Evolutionary conservation across 805 yeast species (phyloP).

Genomic region (Grigorovia yakushimaensis): DNA sequence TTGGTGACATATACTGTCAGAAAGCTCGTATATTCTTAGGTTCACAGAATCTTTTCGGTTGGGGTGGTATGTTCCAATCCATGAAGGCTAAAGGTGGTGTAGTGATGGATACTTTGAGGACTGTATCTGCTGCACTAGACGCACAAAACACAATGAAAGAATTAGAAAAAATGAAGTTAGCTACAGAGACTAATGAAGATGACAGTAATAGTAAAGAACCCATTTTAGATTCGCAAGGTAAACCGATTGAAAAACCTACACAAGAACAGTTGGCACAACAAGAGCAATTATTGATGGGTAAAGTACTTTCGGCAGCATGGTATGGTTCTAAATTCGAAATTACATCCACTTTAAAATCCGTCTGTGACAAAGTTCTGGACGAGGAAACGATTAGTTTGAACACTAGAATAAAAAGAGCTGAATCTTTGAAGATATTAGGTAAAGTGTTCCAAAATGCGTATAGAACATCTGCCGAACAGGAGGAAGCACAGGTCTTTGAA

Average conservation of each 20-base stretch:
- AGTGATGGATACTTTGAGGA: conserved; percentile 59
- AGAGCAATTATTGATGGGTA: conserved; percentile 69
- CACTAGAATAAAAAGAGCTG: conserved; percentile 50
- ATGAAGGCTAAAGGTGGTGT: conserved; percentile 67
- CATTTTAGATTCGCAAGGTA: conserved; percentile 38
- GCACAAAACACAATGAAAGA: conserved; percentile 75
- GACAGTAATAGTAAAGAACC: conserved; percentile 18
- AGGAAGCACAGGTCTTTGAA: conserved; percentile 70
- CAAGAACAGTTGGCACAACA: conserved; percentile 57
- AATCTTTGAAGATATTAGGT: conserved; percentile 51
- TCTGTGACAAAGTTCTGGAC: conserved; percentile 54
- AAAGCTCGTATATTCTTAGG: conserved; percentile 58
- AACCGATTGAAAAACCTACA: conserved; percentile 48
- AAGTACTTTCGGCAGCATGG: conserved; percentile 79
- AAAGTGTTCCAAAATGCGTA: conserved; percentile 47
- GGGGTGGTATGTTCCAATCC: conserved; percentile 65
- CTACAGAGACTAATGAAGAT: conserved; percentile 26
- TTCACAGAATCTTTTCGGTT: conserved; percentile 51
- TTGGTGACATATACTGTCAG: conserved; percentile 59
- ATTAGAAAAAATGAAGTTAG: conserved; percentile 54
- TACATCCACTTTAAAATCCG: conserved; percentile 59
- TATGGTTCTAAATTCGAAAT: conserved; percentile 72
- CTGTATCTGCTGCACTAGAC: conserved; percentile 64
- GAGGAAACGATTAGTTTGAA: conserved; percentile 43
- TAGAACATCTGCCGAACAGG: conserved; percentile 60